Conservation (phyloP, 495 filamentous ascomycete genomes). For the Xylaria castorea region DNA sequence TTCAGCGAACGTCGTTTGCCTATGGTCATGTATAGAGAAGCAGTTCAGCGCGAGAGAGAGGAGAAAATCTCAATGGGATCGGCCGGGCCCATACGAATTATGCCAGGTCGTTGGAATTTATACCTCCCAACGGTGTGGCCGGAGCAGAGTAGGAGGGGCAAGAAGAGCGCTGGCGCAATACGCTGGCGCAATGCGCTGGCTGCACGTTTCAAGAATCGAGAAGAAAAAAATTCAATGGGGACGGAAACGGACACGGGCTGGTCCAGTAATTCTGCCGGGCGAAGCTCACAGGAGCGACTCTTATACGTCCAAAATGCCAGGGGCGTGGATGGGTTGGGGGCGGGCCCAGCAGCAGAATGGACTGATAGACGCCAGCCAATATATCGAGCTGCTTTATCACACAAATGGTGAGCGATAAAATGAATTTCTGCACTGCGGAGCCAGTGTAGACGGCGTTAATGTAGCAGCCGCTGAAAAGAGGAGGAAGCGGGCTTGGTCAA, state of each 20-base stretch:
- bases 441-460: conserved; percentile 28
- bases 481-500: conserved; percentile 38
- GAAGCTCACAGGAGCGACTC: conserved; percentile 42
- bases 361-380: conserved; percentile 50
- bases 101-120: conserved; percentile 28
- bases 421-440: conserved; percentile 38
- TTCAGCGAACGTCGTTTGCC: conserved; percentile 25
- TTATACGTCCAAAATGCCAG: conserved; percentile 38
- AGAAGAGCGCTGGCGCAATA: conserved; percentile 23
- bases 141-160: conserved; percentile 25
- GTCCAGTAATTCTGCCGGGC: conserved; percentile 41
- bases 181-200: conserved; percentile 31
- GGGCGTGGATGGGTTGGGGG: conserved; percentile 34
- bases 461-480: conserved; percentile 24
- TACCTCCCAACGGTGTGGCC: conserved; percentile 27
- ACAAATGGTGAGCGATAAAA: conserved; percentile 38
- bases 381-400: conserved; percentile 30
- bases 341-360: conserved; percentile 42
- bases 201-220: conserved; percentile 31
- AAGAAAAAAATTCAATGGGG: conserved; percentile 33
- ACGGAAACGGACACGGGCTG: conserved; percentile 31
- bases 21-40: conserved; percentile 23
- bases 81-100: conserved; percentile 6
- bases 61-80: conserved; percentile 26
- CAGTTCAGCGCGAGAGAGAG: conserved; percentile 19